Conservation (phyloP, 2,329 filamentous ascomycete genomes). For the Akanthomyces muscarius region DNA sequence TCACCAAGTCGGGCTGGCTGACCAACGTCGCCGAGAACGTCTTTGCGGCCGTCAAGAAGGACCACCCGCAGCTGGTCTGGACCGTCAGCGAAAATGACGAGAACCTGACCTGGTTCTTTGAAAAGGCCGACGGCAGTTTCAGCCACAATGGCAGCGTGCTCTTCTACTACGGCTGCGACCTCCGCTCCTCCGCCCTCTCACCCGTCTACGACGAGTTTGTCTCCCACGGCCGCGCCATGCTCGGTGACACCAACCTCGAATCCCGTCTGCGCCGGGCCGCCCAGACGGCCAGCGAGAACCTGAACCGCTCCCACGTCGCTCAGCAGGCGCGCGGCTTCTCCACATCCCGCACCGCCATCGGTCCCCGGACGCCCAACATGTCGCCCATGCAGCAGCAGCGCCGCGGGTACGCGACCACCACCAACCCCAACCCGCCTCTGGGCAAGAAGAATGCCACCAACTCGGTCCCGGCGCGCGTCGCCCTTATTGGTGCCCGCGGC, state of each 20-base stretch:
- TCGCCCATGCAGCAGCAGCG: constrained; percentile 17
- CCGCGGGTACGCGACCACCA: constrained; percentile 22
- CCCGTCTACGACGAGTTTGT: constrained; percentile 83
- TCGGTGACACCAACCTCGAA: constrained; percentile 85
- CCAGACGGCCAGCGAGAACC: constrained; percentile 58
- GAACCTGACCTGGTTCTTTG: constrained; percentile 97
- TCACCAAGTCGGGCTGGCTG: constrained; percentile 91
- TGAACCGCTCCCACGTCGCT: constrained; percentile 29
- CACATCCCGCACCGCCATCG: constrained; percentile 3
- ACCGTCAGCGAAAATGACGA: constrained; percentile 95
- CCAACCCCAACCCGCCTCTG: constrained; percentile 75
- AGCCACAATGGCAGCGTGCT: constrained; percentile 82
- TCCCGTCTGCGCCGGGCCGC: constrained; percentile 77
- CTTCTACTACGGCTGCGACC: constrained; percentile 92
- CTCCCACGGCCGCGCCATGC: constrained; percentile 77
- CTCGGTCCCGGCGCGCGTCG: constrained; percentile 71
- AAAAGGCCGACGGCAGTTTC: constrained; percentile 91
- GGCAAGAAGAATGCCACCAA: constrained; percentile 86
- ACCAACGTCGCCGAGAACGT: constrained; percentile 95
- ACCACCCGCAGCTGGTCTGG: constrained; percentile 87
- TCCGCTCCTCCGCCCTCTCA: constrained; percentile 69
- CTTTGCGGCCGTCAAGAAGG: constrained; percentile 89
- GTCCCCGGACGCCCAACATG: constrained; percentile 7
- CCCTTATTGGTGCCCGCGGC: constrained; percentile 84
- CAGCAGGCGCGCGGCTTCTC: constrained; percentile 23